Conservation (phyloP, 1,139 yeast genomes). For the Torulaspora globosa region DNA sequence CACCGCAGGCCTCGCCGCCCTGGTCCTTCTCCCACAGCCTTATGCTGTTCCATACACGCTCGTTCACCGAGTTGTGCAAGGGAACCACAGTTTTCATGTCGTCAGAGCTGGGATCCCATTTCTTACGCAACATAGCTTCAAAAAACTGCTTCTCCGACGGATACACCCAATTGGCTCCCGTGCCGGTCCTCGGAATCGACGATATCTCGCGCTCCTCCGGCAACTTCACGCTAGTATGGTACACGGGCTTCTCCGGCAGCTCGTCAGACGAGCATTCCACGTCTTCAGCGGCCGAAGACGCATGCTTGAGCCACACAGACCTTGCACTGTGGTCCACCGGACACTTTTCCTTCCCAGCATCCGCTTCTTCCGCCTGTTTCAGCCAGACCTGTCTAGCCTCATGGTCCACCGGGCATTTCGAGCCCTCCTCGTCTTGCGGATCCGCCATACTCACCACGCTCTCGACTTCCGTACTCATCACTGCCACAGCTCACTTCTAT, state of each 20-base stretch:
- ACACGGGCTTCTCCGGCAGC: conserved; percentile 34
- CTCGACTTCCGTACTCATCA: not conserved
- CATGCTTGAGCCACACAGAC: conserved; percentile 50
- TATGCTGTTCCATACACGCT: conserved; percentile 85
- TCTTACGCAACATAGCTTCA: conserved; percentile 89
- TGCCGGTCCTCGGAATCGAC: conserved; percentile 76
- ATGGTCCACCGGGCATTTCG: conserved; percentile 67
- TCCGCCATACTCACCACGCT: conserved; percentile 1
- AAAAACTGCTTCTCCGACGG: conserved; percentile 94
- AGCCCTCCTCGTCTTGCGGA: conserved; percentile 22
- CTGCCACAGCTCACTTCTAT: not conserved
- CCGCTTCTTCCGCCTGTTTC: conserved; percentile 18
- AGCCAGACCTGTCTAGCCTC: conserved; percentile 57
- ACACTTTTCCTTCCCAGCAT: conserved; percentile 39
- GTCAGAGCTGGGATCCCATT: conserved; percentile 74
- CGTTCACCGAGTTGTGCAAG: conserved; percentile 90
- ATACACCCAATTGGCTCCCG: conserved; percentile 74
- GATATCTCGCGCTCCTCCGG: conserved; percentile 73
- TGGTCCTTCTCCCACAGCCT: conserved; percentile 71
- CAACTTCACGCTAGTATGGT: conserved; percentile 40
- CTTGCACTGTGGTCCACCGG: conserved; percentile 64
- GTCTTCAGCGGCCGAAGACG: conserved; percentile 40
- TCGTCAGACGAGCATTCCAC: conserved; percentile 48
- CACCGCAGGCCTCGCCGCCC: conserved; percentile 72
- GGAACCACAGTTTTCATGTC: conserved; percentile 94